phyloP scores from a whole-genome alignment of 2,329 filamentous ascomycete species.

The Aspergillus calidoustus region DNA sequence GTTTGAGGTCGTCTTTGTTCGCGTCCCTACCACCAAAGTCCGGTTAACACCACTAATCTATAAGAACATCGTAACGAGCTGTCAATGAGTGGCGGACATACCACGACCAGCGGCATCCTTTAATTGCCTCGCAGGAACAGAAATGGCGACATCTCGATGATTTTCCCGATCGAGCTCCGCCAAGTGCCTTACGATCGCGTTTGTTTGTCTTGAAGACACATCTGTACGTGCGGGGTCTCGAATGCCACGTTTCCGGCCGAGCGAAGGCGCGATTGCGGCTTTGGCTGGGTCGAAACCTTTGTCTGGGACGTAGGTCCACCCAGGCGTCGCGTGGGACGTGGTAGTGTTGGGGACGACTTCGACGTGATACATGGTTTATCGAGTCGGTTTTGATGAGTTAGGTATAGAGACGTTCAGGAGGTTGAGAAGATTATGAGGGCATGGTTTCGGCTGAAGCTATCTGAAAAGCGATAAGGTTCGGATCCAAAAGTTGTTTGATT shows the following conservation, averaged over 20 bases:
- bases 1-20: constrained; percentile 51
- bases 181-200: constrained; percentile 79
- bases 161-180: constrained; percentile 83
- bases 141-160: constrained; percentile 71
- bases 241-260: constrained; percentile 71
- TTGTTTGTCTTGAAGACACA: constrained; percentile 78
- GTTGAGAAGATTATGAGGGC: not conserved
- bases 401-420: not conserved
- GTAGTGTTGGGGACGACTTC: constrained; percentile 77
- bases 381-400: not conserved
- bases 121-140: constrained; percentile 63
- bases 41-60: not conserved
- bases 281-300: constrained; percentile 64
- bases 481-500: not conserved
- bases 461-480: not conserved
- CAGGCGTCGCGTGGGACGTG: constrained; percentile 72
- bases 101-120: constrained; percentile 49
- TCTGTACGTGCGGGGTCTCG: constrained; percentile 66
- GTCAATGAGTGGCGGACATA: constrained; percentile 23
- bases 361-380: constrained; percentile 68
- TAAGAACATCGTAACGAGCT: not conserved
- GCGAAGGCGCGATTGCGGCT: constrained; percentile 56
- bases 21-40: constrained; percentile 30
- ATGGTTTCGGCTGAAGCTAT: not conserved
- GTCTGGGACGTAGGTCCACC: constrained; percentile 92